Conservation (phyloP, 768 basidiomycete genomes). For the Collybia sordida region DNA sequence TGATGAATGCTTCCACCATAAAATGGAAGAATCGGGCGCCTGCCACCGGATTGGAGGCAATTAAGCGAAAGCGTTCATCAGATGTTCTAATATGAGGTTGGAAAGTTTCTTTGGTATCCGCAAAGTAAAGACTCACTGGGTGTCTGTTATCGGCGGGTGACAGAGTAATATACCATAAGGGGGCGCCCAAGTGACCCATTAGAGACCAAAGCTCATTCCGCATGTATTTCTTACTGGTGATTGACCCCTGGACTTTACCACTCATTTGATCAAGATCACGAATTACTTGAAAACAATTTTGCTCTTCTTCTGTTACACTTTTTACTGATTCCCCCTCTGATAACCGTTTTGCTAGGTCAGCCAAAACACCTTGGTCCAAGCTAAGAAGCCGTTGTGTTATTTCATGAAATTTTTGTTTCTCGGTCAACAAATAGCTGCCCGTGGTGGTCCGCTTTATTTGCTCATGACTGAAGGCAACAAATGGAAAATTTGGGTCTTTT, state of each 20-base stretch:
- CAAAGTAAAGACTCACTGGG: constrained; percentile 33
- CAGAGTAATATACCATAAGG: constrained; percentile 33
- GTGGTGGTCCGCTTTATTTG: constrained; percentile 18
- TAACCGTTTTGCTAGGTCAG: not conserved
- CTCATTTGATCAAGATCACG: constrained; percentile 26
- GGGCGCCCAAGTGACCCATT: constrained; percentile 20
- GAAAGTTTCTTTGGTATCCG: constrained; percentile 16
- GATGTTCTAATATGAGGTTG: constrained; percentile 13
- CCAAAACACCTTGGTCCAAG: constrained; percentile 3
- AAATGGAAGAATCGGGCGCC: constrained; percentile 30
- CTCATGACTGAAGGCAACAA: too few species aligned
- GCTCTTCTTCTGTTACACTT: constrained; percentile 27
- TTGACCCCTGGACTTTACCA: constrained; percentile 21
- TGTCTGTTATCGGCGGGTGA: constrained; percentile 28
- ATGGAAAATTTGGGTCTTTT: too few species aligned
- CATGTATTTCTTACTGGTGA: constrained; percentile 23
- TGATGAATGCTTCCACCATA: constrained; percentile 27
- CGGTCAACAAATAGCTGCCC: constrained; percentile 1
- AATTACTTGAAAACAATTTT: constrained; percentile 30
- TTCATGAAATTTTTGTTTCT: not conserved
- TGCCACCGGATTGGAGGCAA: constrained; percentile 26
- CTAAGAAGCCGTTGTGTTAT: constrained; percentile 1
- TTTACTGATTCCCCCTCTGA: constrained; percentile 7
- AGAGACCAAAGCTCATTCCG: constrained; percentile 31
- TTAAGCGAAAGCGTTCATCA: constrained; percentile 12